phyloP scores from a whole-genome alignment of 2,329 filamentous ascomycete genomes.

The Cladophialophora yegresii region DNA sequence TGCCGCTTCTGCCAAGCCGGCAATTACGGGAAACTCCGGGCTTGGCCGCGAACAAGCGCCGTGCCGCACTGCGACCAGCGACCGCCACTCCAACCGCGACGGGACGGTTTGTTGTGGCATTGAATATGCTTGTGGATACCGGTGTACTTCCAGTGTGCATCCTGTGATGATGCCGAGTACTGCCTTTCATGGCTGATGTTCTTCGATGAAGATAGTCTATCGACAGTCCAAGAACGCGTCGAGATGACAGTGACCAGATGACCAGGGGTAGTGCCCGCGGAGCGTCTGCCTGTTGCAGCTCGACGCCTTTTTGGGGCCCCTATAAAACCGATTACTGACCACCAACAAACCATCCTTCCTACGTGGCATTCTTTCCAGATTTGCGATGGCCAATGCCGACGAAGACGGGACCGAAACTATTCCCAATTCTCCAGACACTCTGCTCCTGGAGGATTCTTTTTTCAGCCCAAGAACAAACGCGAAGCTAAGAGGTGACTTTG shows the following conservation, averaged over 20 bases:
- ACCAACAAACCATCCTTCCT: slow-evolving; percentile 1
- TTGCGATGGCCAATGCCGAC: slow-evolving; percentile 9
- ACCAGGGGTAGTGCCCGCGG: background rate
- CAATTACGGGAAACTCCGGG: slow-evolving; percentile 14
- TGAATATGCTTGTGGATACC: background rate
- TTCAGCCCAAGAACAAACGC: slow-evolving; percentile 17
- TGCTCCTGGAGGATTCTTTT: slow-evolving; percentile 15
- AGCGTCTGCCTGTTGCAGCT: slow-evolving; percentile 14
- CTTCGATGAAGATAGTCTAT: background rate
- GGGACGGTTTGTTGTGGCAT: background rate
- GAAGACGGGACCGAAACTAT: slow-evolving; percentile 5
- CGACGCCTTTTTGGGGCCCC: slow-evolving; percentile 15
- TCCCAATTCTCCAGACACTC: slow-evolving; percentile 17
- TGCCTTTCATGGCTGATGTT: background rate
- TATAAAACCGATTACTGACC: slow-evolving; percentile 10
- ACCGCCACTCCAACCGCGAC: background rate
- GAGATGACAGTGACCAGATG: slow-evolving; percentile 9
- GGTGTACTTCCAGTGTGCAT: background rate
- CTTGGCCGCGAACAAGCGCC: slow-evolving; percentile 11
- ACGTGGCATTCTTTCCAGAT: slow-evolving; percentile 2
- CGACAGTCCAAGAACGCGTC: background rate
- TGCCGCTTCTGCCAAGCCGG: slow-evolving; percentile 11
- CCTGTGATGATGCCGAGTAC: background rate
- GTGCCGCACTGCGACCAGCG: background rate
- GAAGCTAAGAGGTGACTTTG: slow-evolving; percentile 23